Percentiles rank a stretch among this genome's conserved stretches.
These are phyloP conservation scores for Maudiozyma turicensis DNA, from an alignment of 805 yeast genomes.

Conservation along the genomic window DNA sequence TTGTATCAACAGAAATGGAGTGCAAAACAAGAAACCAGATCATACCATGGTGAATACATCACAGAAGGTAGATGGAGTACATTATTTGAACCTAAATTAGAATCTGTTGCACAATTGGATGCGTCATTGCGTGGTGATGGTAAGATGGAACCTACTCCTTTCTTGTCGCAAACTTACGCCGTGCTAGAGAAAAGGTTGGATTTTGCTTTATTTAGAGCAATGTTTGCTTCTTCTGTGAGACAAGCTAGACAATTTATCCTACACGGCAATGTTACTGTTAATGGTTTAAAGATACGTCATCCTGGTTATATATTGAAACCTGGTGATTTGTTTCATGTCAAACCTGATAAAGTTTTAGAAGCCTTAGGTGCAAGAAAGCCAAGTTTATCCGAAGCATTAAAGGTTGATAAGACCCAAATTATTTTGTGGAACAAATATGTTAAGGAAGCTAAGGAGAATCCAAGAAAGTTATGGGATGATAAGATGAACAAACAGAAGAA, in stretches of 20 bases:
- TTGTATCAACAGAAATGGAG: constrained; percentile 86
- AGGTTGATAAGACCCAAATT: constrained; percentile 63
- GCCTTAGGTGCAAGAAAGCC: constrained; percentile 88
- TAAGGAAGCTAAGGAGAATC: constrained; percentile 40
- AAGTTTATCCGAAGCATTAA: constrained; percentile 52
- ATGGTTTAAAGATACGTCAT: constrained; percentile 67
- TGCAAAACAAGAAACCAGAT: constrained; percentile 84
- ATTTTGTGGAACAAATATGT: constrained; percentile 69
- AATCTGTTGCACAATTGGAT: constrained; percentile 83
- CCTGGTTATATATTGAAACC: constrained; percentile 70
- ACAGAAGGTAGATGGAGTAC: constrained; percentile 77
- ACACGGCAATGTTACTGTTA: constrained; percentile 74
- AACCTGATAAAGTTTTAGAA: constrained; percentile 72
- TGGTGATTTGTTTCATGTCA: constrained; percentile 82
- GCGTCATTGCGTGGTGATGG: constrained; percentile 46
- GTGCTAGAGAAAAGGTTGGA: constrained; percentile 83
- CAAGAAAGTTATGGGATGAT: constrained; percentile 25
- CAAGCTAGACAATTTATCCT: constrained; percentile 87
- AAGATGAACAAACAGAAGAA: constrained; percentile 16
- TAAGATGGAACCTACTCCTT: constrained; percentile 55
- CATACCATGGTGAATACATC: constrained; percentile 90
- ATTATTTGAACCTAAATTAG: constrained; percentile 55
- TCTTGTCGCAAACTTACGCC: constrained; percentile 81
- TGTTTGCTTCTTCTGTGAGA: constrained; percentile 88
- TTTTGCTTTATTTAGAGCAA: constrained; percentile 78